Conservation (phyloP, 1,139 yeast genomes). For the Yamadazyma taylorii region DNA sequence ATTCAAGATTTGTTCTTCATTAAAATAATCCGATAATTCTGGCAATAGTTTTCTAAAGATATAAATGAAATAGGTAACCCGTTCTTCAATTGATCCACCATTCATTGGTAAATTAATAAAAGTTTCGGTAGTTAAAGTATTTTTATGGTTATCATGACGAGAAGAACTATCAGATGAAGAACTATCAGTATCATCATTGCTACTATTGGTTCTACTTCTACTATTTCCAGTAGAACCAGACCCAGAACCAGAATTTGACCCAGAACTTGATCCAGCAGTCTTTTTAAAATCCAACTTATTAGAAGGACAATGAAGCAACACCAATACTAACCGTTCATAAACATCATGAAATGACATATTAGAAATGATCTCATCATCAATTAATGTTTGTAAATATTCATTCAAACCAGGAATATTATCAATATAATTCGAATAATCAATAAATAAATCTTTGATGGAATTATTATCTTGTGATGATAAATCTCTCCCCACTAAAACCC, state of each 20-base stretch:
- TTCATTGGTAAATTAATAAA: constrained; percentile 47
- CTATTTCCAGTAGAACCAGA: too few species aligned
- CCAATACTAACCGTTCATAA: constrained; percentile 74
- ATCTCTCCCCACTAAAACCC: constrained; percentile 48
- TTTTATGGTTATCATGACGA: constrained; percentile 4
- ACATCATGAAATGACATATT: constrained; percentile 62
- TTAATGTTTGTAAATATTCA: constrained; percentile 25
- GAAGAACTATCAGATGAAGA: not conserved
- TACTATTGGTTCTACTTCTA: not conserved
- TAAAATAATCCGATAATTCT: constrained; percentile 72
- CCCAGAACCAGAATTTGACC: too few species aligned
- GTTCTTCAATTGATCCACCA: constrained; percentile 69
- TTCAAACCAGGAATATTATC: constrained; percentile 32
- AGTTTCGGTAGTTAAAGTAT: constrained; percentile 17
- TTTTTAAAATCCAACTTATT: constrained; percentile 21
- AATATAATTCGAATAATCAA: constrained; percentile 50
- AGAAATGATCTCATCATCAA: constrained; percentile 25
- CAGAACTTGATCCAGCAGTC: constrained; percentile 2
- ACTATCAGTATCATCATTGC: not conserved
- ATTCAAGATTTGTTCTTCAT: constrained; percentile 75
- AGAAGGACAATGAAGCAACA: constrained; percentile 70
- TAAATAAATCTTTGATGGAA: constrained; percentile 40
- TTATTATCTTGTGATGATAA: constrained; percentile 22
- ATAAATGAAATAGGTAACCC: constrained; percentile 72
- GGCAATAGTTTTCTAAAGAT: constrained; percentile 66